A percentile compares a stretch with the other conserved stretches of the same genome.
Evolutionary conservation across 179 eudicot species (phyloP).

Genomic region (Beta corolliflora): DNA sequence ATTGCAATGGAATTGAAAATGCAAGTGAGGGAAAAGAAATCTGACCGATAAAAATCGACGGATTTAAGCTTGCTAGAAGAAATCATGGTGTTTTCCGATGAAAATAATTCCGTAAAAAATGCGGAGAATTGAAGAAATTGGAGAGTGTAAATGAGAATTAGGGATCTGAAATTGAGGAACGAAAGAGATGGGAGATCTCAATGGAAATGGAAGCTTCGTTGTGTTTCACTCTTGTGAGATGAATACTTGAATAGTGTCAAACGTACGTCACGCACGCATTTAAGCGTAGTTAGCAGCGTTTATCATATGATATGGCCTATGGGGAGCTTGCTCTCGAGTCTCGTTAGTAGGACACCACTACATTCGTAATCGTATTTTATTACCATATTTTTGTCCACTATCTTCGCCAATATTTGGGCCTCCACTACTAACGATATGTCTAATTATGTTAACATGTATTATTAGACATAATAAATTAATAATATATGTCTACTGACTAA

Average conservation of each 20-base stretch:
- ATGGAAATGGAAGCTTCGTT: background rate
- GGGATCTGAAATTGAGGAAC: slow-evolving; percentile 1
- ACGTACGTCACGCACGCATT: background rate
- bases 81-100: slow-evolving; percentile 39
- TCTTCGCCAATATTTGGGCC: no score
- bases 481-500: no score
- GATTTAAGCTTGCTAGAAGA: slow-evolving; percentile 68
- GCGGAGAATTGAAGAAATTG: background rate
- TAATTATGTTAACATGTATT: no score
- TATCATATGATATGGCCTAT: background rate
- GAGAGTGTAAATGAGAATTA: background rate
- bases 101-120: background rate
- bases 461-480: no score
- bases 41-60: slow-evolving; percentile 74
- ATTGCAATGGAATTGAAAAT: background rate
- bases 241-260: slow-evolving; percentile 5
- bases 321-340: background rate
- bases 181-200: slow-evolving; percentile 4
- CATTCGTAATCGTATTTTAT: no score
- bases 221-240: background rate
- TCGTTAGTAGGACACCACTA: background rate
- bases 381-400: no score
- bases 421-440: no score
- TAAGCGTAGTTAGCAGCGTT: background rate
- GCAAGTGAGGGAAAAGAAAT: slow-evolving; percentile 12